Evolutionary conservation across 345 rosid species (phyloP), one percentile per base, ranked within the genome.

Genomic region (Camelina neglecta): DNA sequence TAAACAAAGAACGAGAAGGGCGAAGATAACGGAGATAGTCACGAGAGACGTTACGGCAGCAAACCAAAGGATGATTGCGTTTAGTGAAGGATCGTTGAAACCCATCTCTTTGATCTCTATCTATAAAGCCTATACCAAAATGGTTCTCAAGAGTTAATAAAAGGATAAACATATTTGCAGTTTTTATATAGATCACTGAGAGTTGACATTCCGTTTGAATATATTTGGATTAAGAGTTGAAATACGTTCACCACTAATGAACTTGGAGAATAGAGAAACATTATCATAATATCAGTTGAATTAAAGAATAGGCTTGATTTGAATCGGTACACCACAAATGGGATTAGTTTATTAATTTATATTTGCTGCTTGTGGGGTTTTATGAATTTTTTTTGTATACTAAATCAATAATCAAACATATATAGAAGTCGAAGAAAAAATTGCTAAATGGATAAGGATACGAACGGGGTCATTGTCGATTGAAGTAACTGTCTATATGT

Each of bases 201-300:
- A 63, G 80, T 76, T 76, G 80, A 76, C 80, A 70, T 76, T 70
- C 60, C 13, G 20, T 63, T 56, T 70, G 75, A 76, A 64, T 76
- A 38, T 76, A 69, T 69, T 76, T 76, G 65, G 69, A 63, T 76
- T 44, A 64, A 71, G 71, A 70, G 66, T 70, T 63, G 75, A 70
- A 67, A 63, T 56, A 64, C 42, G 33, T 45, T 55, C 65, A 62
- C 66, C 71, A 62, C 53, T 47, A 64, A 63, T 70, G 48, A 76
- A 70, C 21, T 70, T 76, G 54, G 38, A 35, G 7, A 69, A 29
- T 29, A 3, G 5, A 3, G 31, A 26, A 36, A 63, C 44, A 55
- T 70, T 63, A 56, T 55, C 60, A 62, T 56, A 63, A 11, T 24
- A 42, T 54, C 44, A 70, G 65, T 76, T 69, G 66, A 45, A 76